A percentile compares a stretch with the other conserved stretches of the same genome.
phyloP scores from a whole-genome alignment of 805 yeast genomes.

The Yamadazyma insecticola region DNA sequence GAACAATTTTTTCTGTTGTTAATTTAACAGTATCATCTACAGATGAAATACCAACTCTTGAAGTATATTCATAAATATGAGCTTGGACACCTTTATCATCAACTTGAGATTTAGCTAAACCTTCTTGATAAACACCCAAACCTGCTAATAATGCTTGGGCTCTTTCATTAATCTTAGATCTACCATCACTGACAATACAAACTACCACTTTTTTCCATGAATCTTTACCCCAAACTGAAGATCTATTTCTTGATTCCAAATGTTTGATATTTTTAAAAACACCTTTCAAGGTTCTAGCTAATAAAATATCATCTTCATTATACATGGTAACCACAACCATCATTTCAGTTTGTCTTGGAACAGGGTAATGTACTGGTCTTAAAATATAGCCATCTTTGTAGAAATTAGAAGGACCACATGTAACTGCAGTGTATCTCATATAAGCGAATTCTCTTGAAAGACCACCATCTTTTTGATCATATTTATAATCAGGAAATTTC shows the following conservation, averaged over 20 bases:
- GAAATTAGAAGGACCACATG: conserved; percentile 67
- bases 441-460: conserved; percentile 53
- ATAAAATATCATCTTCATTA: conserved; percentile 59
- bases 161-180: conserved; percentile 59
- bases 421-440: conserved; percentile 61
- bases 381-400: conserved; percentile 50
- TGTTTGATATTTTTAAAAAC: conserved; percentile 62
- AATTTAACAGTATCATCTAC: conserved; percentile 51
- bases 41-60: conserved; percentile 46
- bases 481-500: conserved; percentile 37
- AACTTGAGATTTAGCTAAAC: conserved; percentile 55
- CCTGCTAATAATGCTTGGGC: conserved; percentile 62
- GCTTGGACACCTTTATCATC: conserved; percentile 59
- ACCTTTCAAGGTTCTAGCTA: conserved; percentile 60
- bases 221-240: conserved; percentile 46
- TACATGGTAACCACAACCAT: conserved; percentile 63
- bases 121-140: conserved; percentile 63
- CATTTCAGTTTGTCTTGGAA: conserved; percentile 53
- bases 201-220: conserved; percentile 62
- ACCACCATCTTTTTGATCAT: conserved; percentile 33
- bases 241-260: conserved; percentile 43
- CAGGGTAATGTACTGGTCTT: conserved; percentile 51
- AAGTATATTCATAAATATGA: conserved; percentile 63
- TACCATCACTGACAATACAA: conserved; percentile 59
- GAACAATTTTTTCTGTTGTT: conserved; percentile 52